A percentile compares a stretch with the other conserved stretches of the same genome.
These are phyloP conservation scores for Blastobotrys buckinghamii DNA, from an alignment of 1,139 yeast genomes.

Conservation along the genomic window DNA sequence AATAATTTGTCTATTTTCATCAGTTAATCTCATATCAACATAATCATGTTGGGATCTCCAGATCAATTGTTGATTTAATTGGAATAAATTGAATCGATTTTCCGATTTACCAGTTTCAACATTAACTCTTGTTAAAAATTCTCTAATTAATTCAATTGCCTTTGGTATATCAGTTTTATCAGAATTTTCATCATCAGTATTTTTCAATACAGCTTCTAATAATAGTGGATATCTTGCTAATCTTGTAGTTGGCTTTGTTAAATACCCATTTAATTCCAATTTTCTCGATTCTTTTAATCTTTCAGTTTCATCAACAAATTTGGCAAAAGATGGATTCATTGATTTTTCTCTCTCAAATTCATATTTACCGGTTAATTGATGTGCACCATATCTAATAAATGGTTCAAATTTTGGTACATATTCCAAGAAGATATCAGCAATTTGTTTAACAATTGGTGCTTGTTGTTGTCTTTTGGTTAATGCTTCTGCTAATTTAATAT, in stretches of 20 bases:
- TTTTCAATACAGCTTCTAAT: constrained; percentile 75
- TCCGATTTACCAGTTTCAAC: constrained; percentile 91
- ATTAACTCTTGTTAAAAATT: constrained; percentile 74
- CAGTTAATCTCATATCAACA: constrained; percentile 77
- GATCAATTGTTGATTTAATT: constrained; percentile 68
- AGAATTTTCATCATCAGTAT: constrained; percentile 67
- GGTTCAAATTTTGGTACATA: constrained; percentile 86
- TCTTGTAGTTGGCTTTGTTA: constrained; percentile 93
- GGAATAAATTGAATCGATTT: constrained; percentile 84
- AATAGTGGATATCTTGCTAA: constrained; percentile 91
- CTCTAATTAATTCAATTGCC: constrained; percentile 72
- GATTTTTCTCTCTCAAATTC: constrained; percentile 94
- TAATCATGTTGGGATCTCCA: constrained; percentile 73
- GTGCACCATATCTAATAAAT: constrained; percentile 90
- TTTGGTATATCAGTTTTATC: constrained; percentile 67
- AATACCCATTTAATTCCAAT: constrained; percentile 85
- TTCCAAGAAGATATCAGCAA: constrained; percentile 84
- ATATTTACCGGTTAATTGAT: constrained; percentile 90
- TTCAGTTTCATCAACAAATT: constrained; percentile 89
- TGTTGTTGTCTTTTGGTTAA: constrained; percentile 82
- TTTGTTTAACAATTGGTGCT: constrained; percentile 75
- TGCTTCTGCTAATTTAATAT: constrained; percentile 81
- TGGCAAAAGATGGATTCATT: constrained; percentile 80
- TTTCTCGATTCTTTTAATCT: constrained; percentile 84
- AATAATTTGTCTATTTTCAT: constrained; percentile 71